Evolutionary conservation across 2,329 filamentous ascomycete species (phyloP).

Genomic region (Byssoonygena ceratinophila): DNA sequence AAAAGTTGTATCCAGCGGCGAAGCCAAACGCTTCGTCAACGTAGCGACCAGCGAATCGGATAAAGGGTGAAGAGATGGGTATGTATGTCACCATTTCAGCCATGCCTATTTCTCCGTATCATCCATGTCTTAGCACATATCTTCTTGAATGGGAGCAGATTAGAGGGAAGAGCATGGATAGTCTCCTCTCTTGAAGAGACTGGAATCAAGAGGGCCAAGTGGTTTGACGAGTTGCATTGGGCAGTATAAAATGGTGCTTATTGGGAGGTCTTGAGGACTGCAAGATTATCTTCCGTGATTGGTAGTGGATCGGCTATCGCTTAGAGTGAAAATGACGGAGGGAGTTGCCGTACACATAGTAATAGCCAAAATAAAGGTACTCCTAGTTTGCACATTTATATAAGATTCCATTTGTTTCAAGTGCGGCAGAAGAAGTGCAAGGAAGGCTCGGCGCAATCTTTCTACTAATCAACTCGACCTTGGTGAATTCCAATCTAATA

Average conservation of each 20-base stretch:
- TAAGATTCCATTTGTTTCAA: conserved; percentile 24
- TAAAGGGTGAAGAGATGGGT: conserved; percentile 39
- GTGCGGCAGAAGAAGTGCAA: neutral
- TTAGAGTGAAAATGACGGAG: neutral
- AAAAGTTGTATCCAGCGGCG: conserved; percentile 43
- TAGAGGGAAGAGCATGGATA: neutral
- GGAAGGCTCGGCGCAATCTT: neutral
- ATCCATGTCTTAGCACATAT: conserved; percentile 19
- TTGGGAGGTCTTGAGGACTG: neutral
- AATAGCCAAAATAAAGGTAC: conserved; percentile 36
- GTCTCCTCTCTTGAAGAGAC: neutral
- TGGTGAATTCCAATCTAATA: neutral
- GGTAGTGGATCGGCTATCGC: neutral
- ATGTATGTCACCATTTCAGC: conserved; percentile 44
- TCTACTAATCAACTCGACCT: neutral
- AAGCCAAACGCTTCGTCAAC: conserved; percentile 42
- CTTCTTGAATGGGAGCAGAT: neutral
- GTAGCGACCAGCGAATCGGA: conserved; percentile 39
- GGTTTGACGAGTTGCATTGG: neutral
- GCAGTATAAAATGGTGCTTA: neutral
- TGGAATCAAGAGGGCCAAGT: neutral
- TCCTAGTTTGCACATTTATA: conserved; percentile 29
- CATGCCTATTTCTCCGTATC: conserved; percentile 25
- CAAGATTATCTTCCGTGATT: neutral
- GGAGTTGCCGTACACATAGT: conserved; percentile 34